Evolutionary conservation across 1,284 basidiomycete species (phyloP).

Genomic region (Fistulinella cinereoalba): DNA sequence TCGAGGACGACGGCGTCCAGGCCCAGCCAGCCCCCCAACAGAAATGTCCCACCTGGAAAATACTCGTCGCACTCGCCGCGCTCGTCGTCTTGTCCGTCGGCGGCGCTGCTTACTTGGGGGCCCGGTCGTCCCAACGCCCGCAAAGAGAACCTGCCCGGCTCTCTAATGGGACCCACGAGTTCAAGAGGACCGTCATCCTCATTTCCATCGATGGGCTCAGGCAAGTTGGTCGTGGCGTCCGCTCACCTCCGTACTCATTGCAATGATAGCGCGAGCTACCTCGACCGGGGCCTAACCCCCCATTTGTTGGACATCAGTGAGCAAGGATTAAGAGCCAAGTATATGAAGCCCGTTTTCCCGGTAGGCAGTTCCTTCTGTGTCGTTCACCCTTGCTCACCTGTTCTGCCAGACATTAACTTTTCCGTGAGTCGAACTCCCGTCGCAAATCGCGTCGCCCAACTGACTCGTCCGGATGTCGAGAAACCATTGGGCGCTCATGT

Average conservation of each 20-base stretch:
- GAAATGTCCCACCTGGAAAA: constrained; percentile 8
- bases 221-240: constrained; percentile 37
- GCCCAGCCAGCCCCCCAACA: not conserved
- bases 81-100: constrained; percentile 18
- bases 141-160: constrained; percentile 7
- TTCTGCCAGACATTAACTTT: constrained; percentile 76
- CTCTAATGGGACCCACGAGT: constrained; percentile 76
- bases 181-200: constrained; percentile 76
- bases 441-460: not conserved
- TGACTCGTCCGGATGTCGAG: constrained; percentile 39
- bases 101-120: constrained; percentile 11
- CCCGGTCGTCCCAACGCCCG: constrained; percentile 1
- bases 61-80: constrained; percentile 11
- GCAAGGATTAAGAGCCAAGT: constrained; percentile 80
- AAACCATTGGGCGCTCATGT: constrained; percentile 87
- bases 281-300: constrained; percentile 79
- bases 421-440: constrained; percentile 53
- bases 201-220: constrained; percentile 86
- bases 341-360: constrained; percentile 84
- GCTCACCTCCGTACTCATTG: constrained; percentile 3
- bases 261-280: constrained; percentile 68
- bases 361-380: constrained; percentile 40
- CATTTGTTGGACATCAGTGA: constrained; percentile 75
- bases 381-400: constrained; percentile 4
- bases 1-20: constrained; percentile 11